phyloP scores from a whole-genome alignment of 1,139 yeast genomes.

The Hansenula lynferdii region DNA sequence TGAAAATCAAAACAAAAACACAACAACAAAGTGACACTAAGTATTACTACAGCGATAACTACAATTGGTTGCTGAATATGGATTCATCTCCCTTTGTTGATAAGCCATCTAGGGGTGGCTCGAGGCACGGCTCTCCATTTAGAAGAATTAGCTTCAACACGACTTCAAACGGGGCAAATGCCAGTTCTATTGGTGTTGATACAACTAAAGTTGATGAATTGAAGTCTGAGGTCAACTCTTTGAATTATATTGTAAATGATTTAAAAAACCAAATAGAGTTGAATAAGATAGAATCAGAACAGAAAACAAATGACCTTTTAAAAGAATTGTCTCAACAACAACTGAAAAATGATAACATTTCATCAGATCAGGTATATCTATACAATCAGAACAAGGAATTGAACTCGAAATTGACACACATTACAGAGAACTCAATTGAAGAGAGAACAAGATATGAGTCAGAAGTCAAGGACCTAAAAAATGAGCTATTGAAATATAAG shows the following conservation, averaged over 20 bases:
- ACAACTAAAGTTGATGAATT: constrained; percentile 5
- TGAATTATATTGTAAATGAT: constrained; percentile 5
- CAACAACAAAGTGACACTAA: neutral
- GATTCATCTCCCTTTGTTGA: constrained; percentile 46
- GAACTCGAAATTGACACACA: constrained; percentile 25
- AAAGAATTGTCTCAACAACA: constrained; percentile 22
- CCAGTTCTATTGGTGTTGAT: neutral
- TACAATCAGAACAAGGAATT: constrained; percentile 34
- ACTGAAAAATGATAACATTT: constrained; percentile 22
- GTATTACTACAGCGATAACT: too few species aligned
- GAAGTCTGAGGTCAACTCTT: constrained; percentile 1
- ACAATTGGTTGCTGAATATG: constrained; percentile 9
- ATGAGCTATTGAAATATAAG: constrained; percentile 13
- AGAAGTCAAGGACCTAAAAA: constrained; percentile 15
- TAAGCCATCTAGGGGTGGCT: constrained; percentile 24
- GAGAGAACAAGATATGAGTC: constrained; percentile 22
- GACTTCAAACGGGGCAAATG: neutral
- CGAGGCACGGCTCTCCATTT: neutral
- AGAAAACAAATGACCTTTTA: constrained; percentile 25
- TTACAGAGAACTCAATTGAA: constrained; percentile 23
- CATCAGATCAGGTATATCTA: constrained; percentile 35
- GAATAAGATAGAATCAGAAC: constrained; percentile 28
- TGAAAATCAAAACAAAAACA: constrained; percentile 2
- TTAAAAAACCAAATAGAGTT: constrained; percentile 26
- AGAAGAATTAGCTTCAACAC: neutral